These are phyloP conservation scores for Silene conica DNA, from an alignment of 148 eudicot species.

Conservation along the genomic window DNA sequence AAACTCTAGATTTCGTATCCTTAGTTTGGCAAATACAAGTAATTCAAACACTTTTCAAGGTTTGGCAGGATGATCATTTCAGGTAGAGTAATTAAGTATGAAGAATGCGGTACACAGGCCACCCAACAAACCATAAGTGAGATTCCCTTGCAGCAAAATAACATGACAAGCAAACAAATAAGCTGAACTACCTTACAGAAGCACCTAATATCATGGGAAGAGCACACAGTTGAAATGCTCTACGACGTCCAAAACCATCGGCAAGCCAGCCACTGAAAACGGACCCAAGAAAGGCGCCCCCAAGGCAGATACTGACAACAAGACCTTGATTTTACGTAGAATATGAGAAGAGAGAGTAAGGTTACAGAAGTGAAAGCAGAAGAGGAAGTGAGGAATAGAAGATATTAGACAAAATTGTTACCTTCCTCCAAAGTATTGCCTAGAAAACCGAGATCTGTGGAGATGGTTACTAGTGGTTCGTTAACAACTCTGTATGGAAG, in stretches of 20 bases:
- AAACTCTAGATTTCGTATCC: not conserved
- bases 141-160: not conserved
- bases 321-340: slow-evolving; percentile 34
- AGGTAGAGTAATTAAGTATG: not conserved
- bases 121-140: not conserved
- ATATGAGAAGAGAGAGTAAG: no score
- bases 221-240: slow-evolving; percentile 86
- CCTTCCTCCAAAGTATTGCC: slow-evolving; percentile 81
- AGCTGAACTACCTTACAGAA: slow-evolving; percentile 49
- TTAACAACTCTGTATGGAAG: slow-evolving; percentile 71
- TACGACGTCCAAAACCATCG: slow-evolving; percentile 88
- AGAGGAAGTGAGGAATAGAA: no score
- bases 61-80: not conserved
- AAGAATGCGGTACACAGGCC: not conserved
- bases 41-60: not conserved
- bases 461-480: slow-evolving; percentile 92
- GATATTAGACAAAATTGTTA: no score
- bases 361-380: no score
- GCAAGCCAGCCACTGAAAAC: slow-evolving; percentile 83
- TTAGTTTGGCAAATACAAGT: not conserved
- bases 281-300: slow-evolving; percentile 88
- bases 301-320: slow-evolving; percentile 87
- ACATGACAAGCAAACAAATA: not conserved
- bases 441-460: slow-evolving; percentile 75
- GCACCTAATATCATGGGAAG: slow-evolving; percentile 92